Evolutionary conservation across 768 basidiomycete species (phyloP), one percentile per base, ranked within the genome.

Genomic region (Mycena venus): DNA sequence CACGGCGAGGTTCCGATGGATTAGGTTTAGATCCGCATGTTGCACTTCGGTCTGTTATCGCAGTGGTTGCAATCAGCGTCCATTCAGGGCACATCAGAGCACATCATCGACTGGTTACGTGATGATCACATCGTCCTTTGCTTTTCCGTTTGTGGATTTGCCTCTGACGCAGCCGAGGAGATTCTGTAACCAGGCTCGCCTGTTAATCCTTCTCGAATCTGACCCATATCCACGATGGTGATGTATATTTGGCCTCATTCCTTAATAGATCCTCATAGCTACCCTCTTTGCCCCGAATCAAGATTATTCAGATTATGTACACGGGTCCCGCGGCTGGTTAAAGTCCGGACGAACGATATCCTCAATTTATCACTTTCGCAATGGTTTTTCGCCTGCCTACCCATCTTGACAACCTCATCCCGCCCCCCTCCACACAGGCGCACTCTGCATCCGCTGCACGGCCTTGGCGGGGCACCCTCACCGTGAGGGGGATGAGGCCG

Each of bases 311-410:
- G 55, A 56, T 74, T 70, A 74, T 70, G 68, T 65, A 63, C 70
- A 59, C 74, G 21, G 31, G 21, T 23, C 8, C 34, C 66, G 49
- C 74, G 79, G 83, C 83, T 79, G 81, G 81, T 86, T 87, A 87
- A 87, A 87, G 84, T 82, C 82, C 64, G 53, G 44, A 65, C 80
- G 77, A 76, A 77, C 71, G 78, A 79, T 75, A 77, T 78, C 64
- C 75, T 76, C 73, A 19, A 34, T 82, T 80, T 75, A 77, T 83
- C 79, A 77, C 79, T 79, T 64, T 68, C 78, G 34, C 79, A 77
- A 91, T 91, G 90, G 89, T 89, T 81, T 91, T 90, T 84, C 90
- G 90, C 80, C 83, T 92, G 77, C 91, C 91, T 77, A 89, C 91
- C 60, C 88, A 90, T 77, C 86, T 91, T 73, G 90, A 90, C 80